A percentile compares a stretch with the other conserved stretches of the same genome.
Conservation (phyloP, 768 basidiomycete genomes). For the Asterophora lycoperdoides region DNA sequence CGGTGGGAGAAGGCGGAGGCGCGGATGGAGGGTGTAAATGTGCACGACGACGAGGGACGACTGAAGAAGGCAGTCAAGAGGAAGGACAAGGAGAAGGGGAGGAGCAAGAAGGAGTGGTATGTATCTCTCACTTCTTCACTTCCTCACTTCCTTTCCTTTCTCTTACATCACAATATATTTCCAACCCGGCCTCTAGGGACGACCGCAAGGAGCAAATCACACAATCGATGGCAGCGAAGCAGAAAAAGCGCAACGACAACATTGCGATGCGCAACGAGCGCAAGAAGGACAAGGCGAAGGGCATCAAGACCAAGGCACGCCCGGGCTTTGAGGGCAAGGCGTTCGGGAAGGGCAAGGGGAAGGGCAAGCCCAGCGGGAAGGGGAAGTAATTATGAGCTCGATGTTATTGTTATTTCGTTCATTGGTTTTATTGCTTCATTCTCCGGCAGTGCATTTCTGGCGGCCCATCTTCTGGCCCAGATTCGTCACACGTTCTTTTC, state of each 20-base stretch:
- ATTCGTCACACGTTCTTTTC: too few relatives aligned
- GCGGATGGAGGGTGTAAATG: conserved; percentile 85
- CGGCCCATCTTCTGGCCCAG: too few relatives aligned
- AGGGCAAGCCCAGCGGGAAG: conserved; percentile 30
- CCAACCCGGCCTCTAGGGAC: conserved; percentile 47
- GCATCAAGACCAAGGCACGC: conserved; percentile 59
- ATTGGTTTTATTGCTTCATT: too few relatives aligned
- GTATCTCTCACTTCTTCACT: too few relatives aligned
- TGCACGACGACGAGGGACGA: conserved; percentile 77
- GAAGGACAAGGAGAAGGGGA: conserved; percentile 85
- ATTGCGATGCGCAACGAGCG: conserved; percentile 83
- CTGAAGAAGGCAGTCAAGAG: conserved; percentile 93
- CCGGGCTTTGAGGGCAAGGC: conserved; percentile 88
- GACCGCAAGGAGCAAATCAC: conserved; percentile 79
- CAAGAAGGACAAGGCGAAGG: conserved; percentile 64
- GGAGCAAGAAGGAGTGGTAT: conserved; percentile 84
- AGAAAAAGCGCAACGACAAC: conserved; percentile 90
- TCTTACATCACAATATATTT: background rate
- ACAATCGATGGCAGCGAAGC: conserved; percentile 74
- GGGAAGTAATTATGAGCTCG: conserved; percentile 19
- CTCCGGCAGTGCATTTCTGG: too few relatives aligned
- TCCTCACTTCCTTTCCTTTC: conserved; percentile 2
- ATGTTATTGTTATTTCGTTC: too few relatives aligned
- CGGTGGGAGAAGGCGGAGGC: conserved; percentile 90
- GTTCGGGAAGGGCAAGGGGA: conserved; percentile 55